These are phyloP conservation scores for Nyctanthes arbortristis DNA, from an alignment of 257 asterid genomes.

Conservation along the genomic window DNA sequence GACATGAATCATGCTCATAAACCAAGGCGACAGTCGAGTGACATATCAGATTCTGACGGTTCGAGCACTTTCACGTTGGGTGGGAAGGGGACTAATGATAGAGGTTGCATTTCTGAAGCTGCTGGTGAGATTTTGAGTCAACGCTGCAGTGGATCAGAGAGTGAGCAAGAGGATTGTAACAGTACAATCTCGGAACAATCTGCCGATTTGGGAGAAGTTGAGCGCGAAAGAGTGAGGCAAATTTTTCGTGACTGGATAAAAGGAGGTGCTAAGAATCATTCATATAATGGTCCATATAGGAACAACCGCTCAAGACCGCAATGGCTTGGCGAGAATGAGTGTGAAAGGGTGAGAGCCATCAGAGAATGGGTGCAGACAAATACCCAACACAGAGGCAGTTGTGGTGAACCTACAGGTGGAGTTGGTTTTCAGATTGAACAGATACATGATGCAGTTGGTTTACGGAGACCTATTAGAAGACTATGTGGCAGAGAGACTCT, in stretches of 20 bases:
- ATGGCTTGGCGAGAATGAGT: conserved; percentile 52
- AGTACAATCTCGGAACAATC: conserved; percentile 62
- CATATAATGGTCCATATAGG: conserved; percentile 32
- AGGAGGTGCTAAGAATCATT: conserved; percentile 42
- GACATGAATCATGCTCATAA: conserved; percentile 46
- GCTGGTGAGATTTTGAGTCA: conserved; percentile 40
- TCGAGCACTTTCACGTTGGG: conserved; percentile 34
- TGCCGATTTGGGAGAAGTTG: conserved; percentile 67
- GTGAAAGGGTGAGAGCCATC: conserved; percentile 56
- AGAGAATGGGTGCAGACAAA: conserved; percentile 55
- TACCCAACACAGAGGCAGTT: conserved; percentile 37
- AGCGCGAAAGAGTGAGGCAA: conserved; percentile 76
- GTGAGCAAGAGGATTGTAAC: conserved; percentile 48
- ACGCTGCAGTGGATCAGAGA: conserved; percentile 37
- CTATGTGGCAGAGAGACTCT: conserved; percentile 90
- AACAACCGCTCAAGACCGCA: conserved; percentile 41
- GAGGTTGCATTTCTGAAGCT: conserved; percentile 34
- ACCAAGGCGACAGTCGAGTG: conserved; percentile 34
- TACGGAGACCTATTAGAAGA: conserved; percentile 58
- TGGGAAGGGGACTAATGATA: conserved; percentile 43
- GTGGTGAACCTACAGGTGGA: conserved; percentile 42
- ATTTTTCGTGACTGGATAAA: conserved; percentile 75
- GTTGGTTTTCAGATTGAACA: conserved; percentile 48
- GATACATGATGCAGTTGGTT: conserved; percentile 47
- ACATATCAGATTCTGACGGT: conserved; percentile 29